Percentiles rank a stretch among this genome's conserved stretches.
Conservation (phyloP, 192 early-diverging fungal species). For the Coemansia aciculifera region DNA sequence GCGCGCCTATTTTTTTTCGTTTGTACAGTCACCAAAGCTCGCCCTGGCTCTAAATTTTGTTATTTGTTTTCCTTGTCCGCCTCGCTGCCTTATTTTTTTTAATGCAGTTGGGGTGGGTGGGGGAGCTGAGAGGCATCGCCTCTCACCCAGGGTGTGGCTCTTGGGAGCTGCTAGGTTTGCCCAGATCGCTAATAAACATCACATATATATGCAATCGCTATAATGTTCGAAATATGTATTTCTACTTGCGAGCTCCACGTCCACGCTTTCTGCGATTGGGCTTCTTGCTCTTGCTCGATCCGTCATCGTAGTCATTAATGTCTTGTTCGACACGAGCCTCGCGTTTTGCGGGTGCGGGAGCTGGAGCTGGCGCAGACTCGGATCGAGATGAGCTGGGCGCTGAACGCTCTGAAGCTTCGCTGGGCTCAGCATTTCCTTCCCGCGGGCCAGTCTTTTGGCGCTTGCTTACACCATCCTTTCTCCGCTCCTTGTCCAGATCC, state of each 20-base stretch:
- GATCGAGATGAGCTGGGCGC: neutral
- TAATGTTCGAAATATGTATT: neutral
- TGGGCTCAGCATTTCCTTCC: neutral
- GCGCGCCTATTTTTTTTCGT: slow-evolving; percentile 7
- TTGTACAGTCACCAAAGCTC: slow-evolving; percentile 45
- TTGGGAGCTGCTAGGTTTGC: slow-evolving; percentile 36
- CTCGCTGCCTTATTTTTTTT: neutral
- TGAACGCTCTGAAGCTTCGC: slow-evolving; percentile 2
- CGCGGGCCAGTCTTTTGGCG: slow-evolving; percentile 17
- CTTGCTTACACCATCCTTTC: slow-evolving; percentile 18
- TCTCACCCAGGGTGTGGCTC: slow-evolving; percentile 18
- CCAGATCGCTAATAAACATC: neutral
- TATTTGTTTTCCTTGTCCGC: slow-evolving; percentile 2
- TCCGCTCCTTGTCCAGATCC: slow-evolving; percentile 46
- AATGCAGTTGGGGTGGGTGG: neutral
- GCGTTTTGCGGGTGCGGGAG: neutral
- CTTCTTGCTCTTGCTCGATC: slow-evolving; percentile 25
- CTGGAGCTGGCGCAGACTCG: neutral
- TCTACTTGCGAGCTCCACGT: slow-evolving; percentile 30
- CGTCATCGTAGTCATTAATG: slow-evolving; percentile 20
- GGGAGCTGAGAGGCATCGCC: slow-evolving; percentile 3
- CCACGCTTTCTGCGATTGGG: slow-evolving; percentile 49
- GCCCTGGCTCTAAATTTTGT: neutral
- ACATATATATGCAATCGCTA: neutral
- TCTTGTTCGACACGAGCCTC: neutral